These are phyloP conservation scores for Kodamaea suecica DNA, from an alignment of 1,139 yeast genomes.

Conservation along the genomic window DNA sequence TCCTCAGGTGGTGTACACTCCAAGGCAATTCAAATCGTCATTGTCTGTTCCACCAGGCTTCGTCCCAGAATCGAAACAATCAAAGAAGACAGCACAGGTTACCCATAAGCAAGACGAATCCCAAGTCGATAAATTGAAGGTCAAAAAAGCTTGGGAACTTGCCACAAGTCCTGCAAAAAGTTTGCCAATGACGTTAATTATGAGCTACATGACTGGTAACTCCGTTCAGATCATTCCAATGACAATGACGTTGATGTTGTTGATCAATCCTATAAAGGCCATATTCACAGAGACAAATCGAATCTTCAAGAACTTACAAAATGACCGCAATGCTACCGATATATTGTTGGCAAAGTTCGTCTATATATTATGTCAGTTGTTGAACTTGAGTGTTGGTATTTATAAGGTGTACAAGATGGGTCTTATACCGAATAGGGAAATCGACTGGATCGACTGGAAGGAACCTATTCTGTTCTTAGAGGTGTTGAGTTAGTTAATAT, in stretches of 20 bases:
- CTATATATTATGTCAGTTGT: conserved; percentile 57
- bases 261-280: conserved; percentile 74
- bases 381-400: conserved; percentile 70
- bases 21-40: conserved; percentile 7
- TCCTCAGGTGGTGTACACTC: conserved; percentile 11
- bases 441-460: conserved; percentile 95
- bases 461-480: conserved; percentile 33
- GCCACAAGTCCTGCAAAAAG: conserved; percentile 83
- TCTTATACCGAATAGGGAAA: conserved; percentile 75
- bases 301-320: conserved; percentile 38
- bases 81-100: conserved; percentile 7
- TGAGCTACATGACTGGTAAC: conserved; percentile 94
- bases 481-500: conserved; percentile 6
- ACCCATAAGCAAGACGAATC: conserved; percentile 10
- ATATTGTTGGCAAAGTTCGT: conserved; percentile 39
- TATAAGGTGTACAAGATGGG: conserved; percentile 91
- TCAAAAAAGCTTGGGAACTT: conserved; percentile 80
- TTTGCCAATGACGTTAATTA: conserved; percentile 81
- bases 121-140: conserved; percentile 40
- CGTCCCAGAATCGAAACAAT: conserved; percentile 4
- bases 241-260: conserved; percentile 83
- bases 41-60: conserved; percentile 16
- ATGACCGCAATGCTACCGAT: conserved; percentile 36
- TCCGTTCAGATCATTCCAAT: conserved; percentile 87
- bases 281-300: conserved; percentile 54